Conservation (phyloP, 306 rosid species). For the Oemleria cerasiformis region DNA sequence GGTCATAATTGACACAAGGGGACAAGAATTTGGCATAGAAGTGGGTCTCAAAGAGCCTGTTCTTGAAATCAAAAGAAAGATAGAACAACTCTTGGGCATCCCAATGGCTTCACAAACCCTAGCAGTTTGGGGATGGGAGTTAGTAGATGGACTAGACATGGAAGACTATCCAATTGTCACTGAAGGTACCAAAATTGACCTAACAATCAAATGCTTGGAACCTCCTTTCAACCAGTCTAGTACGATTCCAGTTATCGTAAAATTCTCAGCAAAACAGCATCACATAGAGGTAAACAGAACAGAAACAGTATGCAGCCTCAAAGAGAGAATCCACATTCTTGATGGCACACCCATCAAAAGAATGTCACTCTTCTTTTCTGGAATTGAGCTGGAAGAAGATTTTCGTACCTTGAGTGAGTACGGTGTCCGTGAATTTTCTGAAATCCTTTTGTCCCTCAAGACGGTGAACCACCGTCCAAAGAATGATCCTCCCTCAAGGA, state of each 20-base stretch:
- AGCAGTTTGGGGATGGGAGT: slow-evolving; percentile 66
- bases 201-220: slow-evolving; percentile 39
- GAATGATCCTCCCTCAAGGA: slow-evolving; percentile 42
- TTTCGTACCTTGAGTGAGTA: slow-evolving; percentile 55
- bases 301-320: slow-evolving; percentile 69
- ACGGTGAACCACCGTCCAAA: slow-evolving; percentile 23
- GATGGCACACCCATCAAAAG: slow-evolving; percentile 57
- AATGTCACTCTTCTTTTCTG: slow-evolving; percentile 60
- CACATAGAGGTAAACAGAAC: slow-evolving; percentile 60
- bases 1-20: slow-evolving; percentile 38
- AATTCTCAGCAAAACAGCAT: slow-evolving; percentile 47
- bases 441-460: slow-evolving; percentile 56
- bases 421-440: slow-evolving; percentile 57
- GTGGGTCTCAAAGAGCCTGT: slow-evolving; percentile 58
- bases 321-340: slow-evolving; percentile 70
- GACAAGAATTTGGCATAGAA: slow-evolving; percentile 49
- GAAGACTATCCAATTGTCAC: slow-evolving; percentile 79
- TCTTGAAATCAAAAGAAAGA: slow-evolving; percentile 60
- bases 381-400: slow-evolving; percentile 60
- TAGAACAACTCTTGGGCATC: slow-evolving; percentile 59
- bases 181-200: slow-evolving; percentile 75
- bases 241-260: slow-evolving; percentile 51
- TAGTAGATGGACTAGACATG: slow-evolving; percentile 81
- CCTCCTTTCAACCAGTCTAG: slow-evolving; percentile 18
- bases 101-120: slow-evolving; percentile 66